These are phyloP conservation scores for Phaseolus coccineus DNA, from an alignment of 331 rosid species.

Conservation along the genomic window DNA sequence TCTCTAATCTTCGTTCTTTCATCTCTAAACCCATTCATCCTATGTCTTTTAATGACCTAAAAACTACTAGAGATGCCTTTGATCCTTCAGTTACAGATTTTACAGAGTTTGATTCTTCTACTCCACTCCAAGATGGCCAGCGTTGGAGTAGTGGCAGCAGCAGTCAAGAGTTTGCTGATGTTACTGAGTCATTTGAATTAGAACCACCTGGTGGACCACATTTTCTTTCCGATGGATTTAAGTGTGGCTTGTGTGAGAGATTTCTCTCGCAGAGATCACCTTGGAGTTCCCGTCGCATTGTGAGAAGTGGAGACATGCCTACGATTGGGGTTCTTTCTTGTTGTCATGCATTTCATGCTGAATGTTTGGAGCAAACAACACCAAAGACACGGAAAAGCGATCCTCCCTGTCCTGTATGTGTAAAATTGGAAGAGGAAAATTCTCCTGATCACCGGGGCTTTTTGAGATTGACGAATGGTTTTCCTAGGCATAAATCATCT, in stretches of 20 bases:
- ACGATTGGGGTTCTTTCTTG: slow-evolving; percentile 83
- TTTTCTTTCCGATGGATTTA: slow-evolving; percentile 59
- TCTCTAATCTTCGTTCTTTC: slow-evolving; percentile 66
- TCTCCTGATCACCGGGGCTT: slow-evolving; percentile 55
- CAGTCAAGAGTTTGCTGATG: slow-evolving; percentile 82
- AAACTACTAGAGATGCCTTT: slow-evolving; percentile 60
- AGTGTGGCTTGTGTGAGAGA: slow-evolving; percentile 83
- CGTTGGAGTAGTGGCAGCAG: slow-evolving; percentile 86
- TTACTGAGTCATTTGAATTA: slow-evolving; percentile 71
- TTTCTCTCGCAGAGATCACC: slow-evolving; percentile 84
- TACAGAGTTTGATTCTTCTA: slow-evolving; percentile 62
- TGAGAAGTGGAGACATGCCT: slow-evolving; percentile 94
- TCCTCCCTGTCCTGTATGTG: slow-evolving; percentile 87
- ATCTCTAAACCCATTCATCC: slow-evolving; percentile 90
- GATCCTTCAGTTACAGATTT: slow-evolving; percentile 53
- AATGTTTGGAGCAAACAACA: slow-evolving; percentile 86
- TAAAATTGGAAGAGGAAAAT: slow-evolving; percentile 54
- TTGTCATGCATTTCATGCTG: slow-evolving; percentile 87
- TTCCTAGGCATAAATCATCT: slow-evolving; percentile 61
- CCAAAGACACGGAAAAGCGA: slow-evolving; percentile 70
- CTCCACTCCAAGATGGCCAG: slow-evolving; percentile 68
- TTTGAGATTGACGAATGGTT: slow-evolving; percentile 57
- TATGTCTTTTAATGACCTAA: slow-evolving; percentile 59
- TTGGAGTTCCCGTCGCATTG: slow-evolving; percentile 86
- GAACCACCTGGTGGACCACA: slow-evolving; percentile 50